Conservation (phyloP, 129 eudicot species). For the Scalesia atractyloides region DNA sequence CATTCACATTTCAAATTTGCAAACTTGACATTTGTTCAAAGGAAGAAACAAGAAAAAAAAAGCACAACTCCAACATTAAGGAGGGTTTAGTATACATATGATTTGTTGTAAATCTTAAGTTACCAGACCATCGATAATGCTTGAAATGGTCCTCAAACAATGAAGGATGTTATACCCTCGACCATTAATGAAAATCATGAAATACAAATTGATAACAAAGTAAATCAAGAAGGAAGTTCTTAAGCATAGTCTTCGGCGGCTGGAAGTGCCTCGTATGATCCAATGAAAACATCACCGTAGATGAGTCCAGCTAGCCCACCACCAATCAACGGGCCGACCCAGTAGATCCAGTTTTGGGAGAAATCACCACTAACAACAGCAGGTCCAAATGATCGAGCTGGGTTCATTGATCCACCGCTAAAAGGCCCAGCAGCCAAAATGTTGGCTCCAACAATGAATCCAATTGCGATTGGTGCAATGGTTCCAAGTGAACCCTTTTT, state of each 20-base stretch:
- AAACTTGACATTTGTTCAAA: constrained; percentile 13
- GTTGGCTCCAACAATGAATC: constrained; percentile 74
- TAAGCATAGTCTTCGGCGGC: constrained; percentile 48
- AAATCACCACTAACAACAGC: constrained; percentile 62
- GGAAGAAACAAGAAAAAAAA: constrained; percentile 7
- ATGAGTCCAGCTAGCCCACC: constrained; percentile 67
- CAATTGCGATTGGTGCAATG: constrained; percentile 66
- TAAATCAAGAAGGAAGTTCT: not conserved
- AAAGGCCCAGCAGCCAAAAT: constrained; percentile 77
- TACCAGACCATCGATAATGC: constrained; percentile 3
- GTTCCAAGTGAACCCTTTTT: constrained; percentile 66
- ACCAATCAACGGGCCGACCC: constrained; percentile 76
- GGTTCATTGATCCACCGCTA: constrained; percentile 81
- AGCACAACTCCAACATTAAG: constrained; percentile 11
- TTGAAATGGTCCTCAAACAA: constrained; percentile 27
- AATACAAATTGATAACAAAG: constrained; percentile 20
- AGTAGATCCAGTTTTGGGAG: constrained; percentile 56
- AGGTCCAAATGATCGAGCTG: constrained; percentile 69
- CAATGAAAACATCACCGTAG: constrained; percentile 57
- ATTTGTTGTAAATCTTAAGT: constrained; percentile 1
- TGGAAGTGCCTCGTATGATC: constrained; percentile 49
- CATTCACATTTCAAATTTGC: constrained; percentile 21
- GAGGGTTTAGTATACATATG: constrained; percentile 8
- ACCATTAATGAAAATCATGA: constrained; percentile 25
- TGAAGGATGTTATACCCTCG: constrained; percentile 24